phyloP scores from a whole-genome alignment of 2,329 filamentous ascomycete species.

The Fusarium setosum region DNA sequence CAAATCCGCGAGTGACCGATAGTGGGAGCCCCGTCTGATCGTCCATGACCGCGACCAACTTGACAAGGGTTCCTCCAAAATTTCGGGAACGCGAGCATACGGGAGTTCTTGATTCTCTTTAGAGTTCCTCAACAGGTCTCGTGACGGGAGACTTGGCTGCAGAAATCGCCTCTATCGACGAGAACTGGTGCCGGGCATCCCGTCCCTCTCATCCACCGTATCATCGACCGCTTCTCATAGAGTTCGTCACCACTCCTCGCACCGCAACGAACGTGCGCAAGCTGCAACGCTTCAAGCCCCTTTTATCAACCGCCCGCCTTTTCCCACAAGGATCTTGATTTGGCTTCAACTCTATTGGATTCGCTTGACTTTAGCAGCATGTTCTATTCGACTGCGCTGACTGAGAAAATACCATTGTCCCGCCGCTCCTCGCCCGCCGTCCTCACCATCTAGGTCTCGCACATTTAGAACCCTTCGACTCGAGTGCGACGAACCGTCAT shows the following conservation, averaged over 20 bases:
- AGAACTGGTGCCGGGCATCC: no score
- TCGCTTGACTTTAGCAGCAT: constrained; percentile 30
- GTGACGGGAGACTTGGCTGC: constrained; percentile 9
- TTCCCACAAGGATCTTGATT: constrained; percentile 1
- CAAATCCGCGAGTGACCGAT: constrained; percentile 20
- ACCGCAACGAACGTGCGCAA: constrained; percentile 24
- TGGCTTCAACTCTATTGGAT: constrained; percentile 5
- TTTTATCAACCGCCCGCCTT: constrained; percentile 26
- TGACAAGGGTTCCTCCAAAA: constrained; percentile 38
- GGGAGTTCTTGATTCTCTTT: constrained; percentile 1
- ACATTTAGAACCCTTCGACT: constrained; percentile 8
- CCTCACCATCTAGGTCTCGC: constrained; percentile 10
- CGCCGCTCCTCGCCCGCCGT: constrained; percentile 10
- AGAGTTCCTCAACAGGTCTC: constrained; percentile 12
- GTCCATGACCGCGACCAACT: constrained; percentile 29
- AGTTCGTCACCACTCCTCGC: constrained; percentile 29
- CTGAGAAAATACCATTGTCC: constrained; percentile 26
- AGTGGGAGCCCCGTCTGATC: constrained; percentile 25
- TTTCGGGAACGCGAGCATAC: constrained; percentile 18
- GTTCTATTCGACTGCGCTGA: constrained; percentile 23
- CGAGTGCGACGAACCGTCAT: constrained; percentile 29
- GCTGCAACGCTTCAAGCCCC: constrained; percentile 26
- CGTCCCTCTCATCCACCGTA: neutral
- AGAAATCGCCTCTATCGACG: neutral
- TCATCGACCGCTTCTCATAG: constrained; percentile 18